These are phyloP conservation scores for Closterium sp. DNA, from an alignment of 139 green algal species.

Conservation along the genomic window DNA sequence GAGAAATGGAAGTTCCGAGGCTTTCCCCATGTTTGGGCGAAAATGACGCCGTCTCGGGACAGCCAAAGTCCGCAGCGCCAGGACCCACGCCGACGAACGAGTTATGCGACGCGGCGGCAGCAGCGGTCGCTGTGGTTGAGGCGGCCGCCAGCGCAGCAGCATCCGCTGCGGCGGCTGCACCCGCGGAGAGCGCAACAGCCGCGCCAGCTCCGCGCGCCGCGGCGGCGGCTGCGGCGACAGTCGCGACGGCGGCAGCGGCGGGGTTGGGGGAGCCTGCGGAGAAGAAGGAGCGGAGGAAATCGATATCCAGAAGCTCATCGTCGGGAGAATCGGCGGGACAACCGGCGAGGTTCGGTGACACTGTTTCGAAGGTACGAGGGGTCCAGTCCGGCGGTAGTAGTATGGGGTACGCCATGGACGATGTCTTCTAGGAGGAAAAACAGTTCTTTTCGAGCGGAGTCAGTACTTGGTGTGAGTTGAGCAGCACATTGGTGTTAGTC, in stretches of 20 bases:
- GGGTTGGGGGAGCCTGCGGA: neutral
- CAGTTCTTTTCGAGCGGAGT: neutral
- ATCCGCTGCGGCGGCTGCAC: neutral
- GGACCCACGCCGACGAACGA: neutral
- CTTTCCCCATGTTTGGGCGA: neutral
- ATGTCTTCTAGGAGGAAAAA: neutral
- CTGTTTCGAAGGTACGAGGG: neutral
- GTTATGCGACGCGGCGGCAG: neutral
- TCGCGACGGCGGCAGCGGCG: neutral
- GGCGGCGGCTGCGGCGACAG: neutral
- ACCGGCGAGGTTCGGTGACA: neutral
- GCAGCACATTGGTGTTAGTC: neutral
- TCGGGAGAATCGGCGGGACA: neutral
- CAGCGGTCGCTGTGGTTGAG: neutral
- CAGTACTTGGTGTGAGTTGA: neutral
- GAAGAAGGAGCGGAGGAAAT: neutral
- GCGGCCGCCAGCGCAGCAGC: neutral
- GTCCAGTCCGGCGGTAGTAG: neutral
- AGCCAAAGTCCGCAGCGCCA: neutral
- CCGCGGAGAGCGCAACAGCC: neutral
- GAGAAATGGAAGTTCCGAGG: neutral
- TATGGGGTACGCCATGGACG: neutral
- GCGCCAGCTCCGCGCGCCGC: too few species aligned
- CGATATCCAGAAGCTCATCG: neutral
- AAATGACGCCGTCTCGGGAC: neutral